Conservation (phyloP, 1,284 basidiomycete species). For the Abortiporus biennis region DNA sequence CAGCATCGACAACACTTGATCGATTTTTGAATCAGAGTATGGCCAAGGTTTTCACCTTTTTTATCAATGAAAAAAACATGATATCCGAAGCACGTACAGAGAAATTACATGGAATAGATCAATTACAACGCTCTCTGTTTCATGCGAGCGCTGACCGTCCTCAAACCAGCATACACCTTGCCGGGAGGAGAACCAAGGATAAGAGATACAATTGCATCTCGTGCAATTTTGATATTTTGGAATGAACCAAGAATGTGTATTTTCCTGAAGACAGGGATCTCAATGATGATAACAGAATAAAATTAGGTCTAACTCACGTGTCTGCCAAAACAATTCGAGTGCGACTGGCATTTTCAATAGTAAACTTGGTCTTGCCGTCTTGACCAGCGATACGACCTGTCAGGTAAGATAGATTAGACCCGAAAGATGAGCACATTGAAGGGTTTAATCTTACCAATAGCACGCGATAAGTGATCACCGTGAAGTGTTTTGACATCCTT, state of each 20-base stretch:
- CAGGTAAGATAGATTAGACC: conserved; percentile 3
- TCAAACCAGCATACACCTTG: conserved; percentile 90
- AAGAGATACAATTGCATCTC: conserved; percentile 92
- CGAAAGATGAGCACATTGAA: too few relatives aligned
- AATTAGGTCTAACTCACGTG: conserved; percentile 55
- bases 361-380: conserved; percentile 97
- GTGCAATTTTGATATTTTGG: conserved; percentile 95
- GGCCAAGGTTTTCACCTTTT: too few relatives aligned
- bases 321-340: conserved; percentile 97
- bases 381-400: conserved; percentile 94
- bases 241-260: conserved; percentile 94
- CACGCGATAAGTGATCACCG: conserved; percentile 93
- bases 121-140: conserved; percentile 75
- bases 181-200: conserved; percentile 96
- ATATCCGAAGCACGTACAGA: too few relatives aligned
- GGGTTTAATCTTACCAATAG: conserved; percentile 73
- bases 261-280: conserved; percentile 47
- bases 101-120: too few relatives aligned
- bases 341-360: conserved; percentile 94
- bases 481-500: conserved; percentile 98
- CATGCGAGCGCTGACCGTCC: conserved; percentile 91
- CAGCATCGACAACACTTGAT: too few relatives aligned
- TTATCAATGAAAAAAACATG: too few relatives aligned
- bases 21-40: too few relatives aligned
- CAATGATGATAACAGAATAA: conserved; percentile 4